Evolutionary conservation across 2,329 filamentous ascomycete species (phyloP).

Genomic region (Camillea tinctor): DNA sequence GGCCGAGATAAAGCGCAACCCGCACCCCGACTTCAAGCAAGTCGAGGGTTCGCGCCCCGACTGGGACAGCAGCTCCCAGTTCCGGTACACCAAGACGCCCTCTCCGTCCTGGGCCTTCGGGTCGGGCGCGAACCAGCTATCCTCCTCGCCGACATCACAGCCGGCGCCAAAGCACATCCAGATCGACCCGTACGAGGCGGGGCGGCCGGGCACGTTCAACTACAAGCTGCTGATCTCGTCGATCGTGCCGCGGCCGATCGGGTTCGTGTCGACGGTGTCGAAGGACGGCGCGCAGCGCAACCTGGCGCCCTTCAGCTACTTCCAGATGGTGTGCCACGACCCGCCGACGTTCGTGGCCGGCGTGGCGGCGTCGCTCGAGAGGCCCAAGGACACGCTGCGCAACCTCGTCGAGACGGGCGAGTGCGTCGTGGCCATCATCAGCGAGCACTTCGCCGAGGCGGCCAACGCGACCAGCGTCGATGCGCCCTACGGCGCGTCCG

Average conservation of each 20-base stretch:
- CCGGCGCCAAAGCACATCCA: constrained; percentile 58
- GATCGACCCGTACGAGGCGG: constrained; percentile 77
- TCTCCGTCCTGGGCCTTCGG: constrained; percentile 66
- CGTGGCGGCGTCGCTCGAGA: constrained; percentile 42
- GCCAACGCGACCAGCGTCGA: constrained; percentile 81
- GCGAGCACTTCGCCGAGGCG: constrained; percentile 80
- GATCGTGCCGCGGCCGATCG: constrained; percentile 80
- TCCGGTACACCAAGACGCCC: constrained; percentile 62
- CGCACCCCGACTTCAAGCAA: constrained; percentile 72
- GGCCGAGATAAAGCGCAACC: constrained; percentile 56
- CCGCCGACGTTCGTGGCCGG: constrained; percentile 76
- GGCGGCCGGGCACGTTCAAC: constrained; percentile 68
- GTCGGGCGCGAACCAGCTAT: constrained; percentile 58
- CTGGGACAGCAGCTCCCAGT: constrained; percentile 50
- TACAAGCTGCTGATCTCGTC: constrained; percentile 90
- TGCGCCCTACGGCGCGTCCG: constrained; percentile 70
- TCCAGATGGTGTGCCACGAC: constrained; percentile 80
- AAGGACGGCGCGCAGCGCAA: constrained; percentile 65
- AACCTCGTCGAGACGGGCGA: constrained; percentile 72
- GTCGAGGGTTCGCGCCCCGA: constrained; percentile 65
- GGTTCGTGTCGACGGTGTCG: constrained; percentile 56
- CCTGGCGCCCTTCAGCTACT: constrained; percentile 85
- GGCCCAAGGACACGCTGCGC: constrained; percentile 74
- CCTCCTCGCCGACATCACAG: constrained; percentile 10
- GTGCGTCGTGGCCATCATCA: constrained; percentile 85